Percentiles rank a stretch among this genome's conserved stretches.
Evolutionary conservation across 2,329 filamentous ascomycete genomes (phyloP).

Genomic region (Tolypocladium sp.): DNA sequence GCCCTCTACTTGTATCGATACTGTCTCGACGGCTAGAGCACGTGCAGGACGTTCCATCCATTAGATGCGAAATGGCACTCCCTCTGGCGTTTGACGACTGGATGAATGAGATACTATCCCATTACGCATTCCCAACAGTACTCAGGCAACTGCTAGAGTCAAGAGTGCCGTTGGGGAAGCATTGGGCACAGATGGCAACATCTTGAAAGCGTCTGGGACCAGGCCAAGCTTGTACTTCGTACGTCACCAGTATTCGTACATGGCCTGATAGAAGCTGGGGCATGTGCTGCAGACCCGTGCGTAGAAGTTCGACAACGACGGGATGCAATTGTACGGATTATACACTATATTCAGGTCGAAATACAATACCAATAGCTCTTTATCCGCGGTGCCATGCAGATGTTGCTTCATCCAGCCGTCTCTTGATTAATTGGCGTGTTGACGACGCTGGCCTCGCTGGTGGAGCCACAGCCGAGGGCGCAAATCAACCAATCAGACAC

Average conservation of each 20-base stretch:
- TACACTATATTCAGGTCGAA: not conserved
- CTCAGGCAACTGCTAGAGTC: not conserved
- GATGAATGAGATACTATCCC: not conserved
- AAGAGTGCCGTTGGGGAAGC: not conserved
- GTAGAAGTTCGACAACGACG: not conserved
- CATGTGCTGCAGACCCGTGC: not conserved
- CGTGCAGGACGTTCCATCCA: no score
- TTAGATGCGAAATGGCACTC: not conserved
- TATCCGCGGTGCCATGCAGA: not conserved
- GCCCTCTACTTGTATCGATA: no score
- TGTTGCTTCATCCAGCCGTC: not conserved
- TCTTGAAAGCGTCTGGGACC: not conserved
- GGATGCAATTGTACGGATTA: not conserved
- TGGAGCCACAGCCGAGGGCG: not conserved
- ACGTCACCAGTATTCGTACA: not conserved
- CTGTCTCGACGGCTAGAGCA: not conserved
- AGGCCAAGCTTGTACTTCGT: not conserved
- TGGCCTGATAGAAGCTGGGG: not conserved
- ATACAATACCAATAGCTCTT: not conserved
- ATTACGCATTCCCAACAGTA: not conserved
- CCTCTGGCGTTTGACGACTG: not conserved
- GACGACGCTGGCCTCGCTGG: not conserved
- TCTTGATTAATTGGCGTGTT: not conserved
- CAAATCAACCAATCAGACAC: slow-evolving; percentile 18
- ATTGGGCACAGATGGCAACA: not conserved